Evolutionary conservation across 139 green algal genomes (phyloP).

Genomic region (Chlamydomonas sp.): DNA sequence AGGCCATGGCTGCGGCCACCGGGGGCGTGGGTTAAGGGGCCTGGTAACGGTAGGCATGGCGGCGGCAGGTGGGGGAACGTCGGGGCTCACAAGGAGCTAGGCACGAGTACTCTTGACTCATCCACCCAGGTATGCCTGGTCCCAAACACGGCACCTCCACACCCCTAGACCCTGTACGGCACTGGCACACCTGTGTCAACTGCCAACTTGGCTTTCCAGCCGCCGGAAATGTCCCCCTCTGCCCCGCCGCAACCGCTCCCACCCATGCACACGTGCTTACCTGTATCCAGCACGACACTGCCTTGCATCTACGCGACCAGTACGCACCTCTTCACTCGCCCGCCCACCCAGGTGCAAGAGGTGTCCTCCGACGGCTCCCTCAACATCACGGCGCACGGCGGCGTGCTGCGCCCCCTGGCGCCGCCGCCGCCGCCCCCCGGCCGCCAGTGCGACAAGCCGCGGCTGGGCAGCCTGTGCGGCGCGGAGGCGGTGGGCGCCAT

Average conservation of each 20-base stretch:
- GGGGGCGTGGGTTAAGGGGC: neutral
- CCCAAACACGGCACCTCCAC: too few relatives aligned
- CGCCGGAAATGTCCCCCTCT: too few relatives aligned
- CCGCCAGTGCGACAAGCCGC: neutral
- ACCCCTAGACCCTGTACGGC: too few relatives aligned
- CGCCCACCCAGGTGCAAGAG: conserved; percentile 3
- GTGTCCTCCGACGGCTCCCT: neutral
- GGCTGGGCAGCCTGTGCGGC: conserved; percentile 42
- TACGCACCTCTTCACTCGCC: neutral
- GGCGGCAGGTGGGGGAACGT: neutral
- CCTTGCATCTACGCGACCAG: neutral
- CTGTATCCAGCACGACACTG: neutral
- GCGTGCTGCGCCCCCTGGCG: neutral
- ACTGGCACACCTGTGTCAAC: too few relatives aligned
- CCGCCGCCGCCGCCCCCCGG: conserved; percentile 13
- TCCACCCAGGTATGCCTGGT: too few relatives aligned
- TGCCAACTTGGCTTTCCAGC: too few relatives aligned
- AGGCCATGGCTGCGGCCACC: too few relatives aligned
- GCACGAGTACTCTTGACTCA: too few relatives aligned
- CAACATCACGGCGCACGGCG: neutral
- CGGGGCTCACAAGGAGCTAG: neutral
- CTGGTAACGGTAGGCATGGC: neutral
- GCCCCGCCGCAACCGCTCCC: too few relatives aligned
- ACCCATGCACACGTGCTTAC: too few relatives aligned
- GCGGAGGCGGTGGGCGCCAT: conserved; percentile 39